These are phyloP conservation scores for Fusarium dlaminii DNA, from an alignment of 2,329 filamentous ascomycete species.

Conservation along the genomic window DNA sequence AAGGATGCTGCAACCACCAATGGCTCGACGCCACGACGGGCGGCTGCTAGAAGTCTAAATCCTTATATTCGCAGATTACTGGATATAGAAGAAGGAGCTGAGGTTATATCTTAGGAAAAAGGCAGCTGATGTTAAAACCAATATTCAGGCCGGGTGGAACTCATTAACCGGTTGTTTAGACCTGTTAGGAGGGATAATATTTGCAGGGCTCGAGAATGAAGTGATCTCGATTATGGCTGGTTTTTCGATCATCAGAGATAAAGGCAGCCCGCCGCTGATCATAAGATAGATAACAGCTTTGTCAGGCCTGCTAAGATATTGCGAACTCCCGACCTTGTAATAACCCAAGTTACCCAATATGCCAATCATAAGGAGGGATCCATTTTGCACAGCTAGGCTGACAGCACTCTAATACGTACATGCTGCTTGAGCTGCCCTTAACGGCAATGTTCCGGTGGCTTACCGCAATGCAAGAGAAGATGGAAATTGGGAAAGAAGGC, in stretches of 20 bases:
- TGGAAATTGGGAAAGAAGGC: fast-evolving
- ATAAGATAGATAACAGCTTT: neutral
- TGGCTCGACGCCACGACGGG: too few relatives aligned
- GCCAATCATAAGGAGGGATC: fast-evolving
- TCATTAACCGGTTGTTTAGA: too few relatives aligned
- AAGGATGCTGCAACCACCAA: too few relatives aligned
- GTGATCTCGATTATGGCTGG: neutral
- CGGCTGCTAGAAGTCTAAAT: too few relatives aligned
- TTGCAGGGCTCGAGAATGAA: too few relatives aligned
- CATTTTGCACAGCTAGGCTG: neutral
- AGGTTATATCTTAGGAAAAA: too few relatives aligned
- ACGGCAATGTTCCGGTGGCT: fast-evolving
- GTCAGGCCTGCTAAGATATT: neutral
- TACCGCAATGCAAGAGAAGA: fast-evolving
- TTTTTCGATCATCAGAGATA: neutral
- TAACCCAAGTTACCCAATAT: fast-evolving
- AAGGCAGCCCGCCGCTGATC: neutral
- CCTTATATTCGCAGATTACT: too few relatives aligned
- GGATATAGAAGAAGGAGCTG: too few relatives aligned
- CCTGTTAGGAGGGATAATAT: too few relatives aligned
- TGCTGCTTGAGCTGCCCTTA: neutral
- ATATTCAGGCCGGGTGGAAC: too few relatives aligned
- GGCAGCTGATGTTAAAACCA: too few relatives aligned
- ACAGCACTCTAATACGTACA: neutral
- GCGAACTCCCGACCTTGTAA: fast-evolving